Conservation (phyloP, 176 grass and related monocot species). For the Triticum dicoccoides region DNA sequence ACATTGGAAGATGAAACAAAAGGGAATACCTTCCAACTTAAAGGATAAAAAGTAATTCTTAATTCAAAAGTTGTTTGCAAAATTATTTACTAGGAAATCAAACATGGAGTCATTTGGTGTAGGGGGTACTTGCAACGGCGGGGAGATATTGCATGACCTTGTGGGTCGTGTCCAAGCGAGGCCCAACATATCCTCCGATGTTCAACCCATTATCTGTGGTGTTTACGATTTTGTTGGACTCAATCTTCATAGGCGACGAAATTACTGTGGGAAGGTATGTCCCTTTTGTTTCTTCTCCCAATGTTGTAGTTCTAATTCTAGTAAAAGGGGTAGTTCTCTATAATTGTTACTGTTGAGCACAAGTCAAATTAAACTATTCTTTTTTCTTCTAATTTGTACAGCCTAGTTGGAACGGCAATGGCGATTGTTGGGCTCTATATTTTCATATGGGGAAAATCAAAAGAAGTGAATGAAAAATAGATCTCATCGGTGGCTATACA, state of each 20-base stretch:
- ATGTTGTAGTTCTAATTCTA: background rate
- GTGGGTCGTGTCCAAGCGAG: slow-evolving; percentile 37
- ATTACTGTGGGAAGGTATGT: slow-evolving; percentile 48
- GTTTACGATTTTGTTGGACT: slow-evolving; percentile 35
- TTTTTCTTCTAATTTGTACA: background rate
- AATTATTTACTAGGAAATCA: background rate
- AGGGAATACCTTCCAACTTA: no score
- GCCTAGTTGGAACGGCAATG: background rate
- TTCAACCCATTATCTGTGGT: slow-evolving; percentile 47
- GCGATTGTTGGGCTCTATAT: background rate
- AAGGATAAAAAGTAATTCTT: background rate
- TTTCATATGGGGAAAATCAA: background rate
- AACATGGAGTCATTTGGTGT: background rate
- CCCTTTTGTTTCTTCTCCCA: no score
- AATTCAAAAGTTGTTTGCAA: background rate
- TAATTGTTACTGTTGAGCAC: background rate
- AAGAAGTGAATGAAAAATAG: background rate
- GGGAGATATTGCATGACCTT: slow-evolving; percentile 46
- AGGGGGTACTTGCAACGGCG: slow-evolving; percentile 48
- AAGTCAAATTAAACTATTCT: background rate
- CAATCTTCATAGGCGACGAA: slow-evolving; percentile 22
- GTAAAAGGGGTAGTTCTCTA: background rate
- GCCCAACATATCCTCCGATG: slow-evolving; percentile 48
- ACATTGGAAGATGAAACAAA: no score
- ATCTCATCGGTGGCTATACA: no score